Base-by-base conservation (phyloP, 140 eudicot genomes). In the Flaveria floridana region DNA sequence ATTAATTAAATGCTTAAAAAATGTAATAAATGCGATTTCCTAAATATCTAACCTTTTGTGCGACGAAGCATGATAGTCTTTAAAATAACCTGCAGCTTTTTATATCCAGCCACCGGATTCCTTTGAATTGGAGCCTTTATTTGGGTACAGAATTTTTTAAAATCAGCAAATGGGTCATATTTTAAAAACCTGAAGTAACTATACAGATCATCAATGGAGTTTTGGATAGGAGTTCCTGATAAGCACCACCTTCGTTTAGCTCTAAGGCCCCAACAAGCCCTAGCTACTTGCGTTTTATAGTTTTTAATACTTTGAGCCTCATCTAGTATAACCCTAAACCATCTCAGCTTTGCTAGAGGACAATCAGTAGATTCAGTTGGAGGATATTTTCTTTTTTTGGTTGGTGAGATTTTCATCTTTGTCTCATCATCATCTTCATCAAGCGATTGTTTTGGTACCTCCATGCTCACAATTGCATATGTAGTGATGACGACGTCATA, bases 211-310 rank as follows among this genome's bases (percentile, higher is more conserved):
- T 93, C 98, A 52, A 93, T 80, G 15, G 97, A 83, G 82, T 93
- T 93, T 68, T 93, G 98, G 39, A 93, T 85, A 59, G 98, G 98
- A 53, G 98, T 93, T 66, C 98, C 98, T 0, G 98, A 93, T 42
- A 93, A 83, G 78, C 98, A 93, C 98, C 98, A 93, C 53, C 98
- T 83, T 14, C 98, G 89, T 80, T 93, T 93, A 65, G 97, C 98
- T 56, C 93, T 86, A 46, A 93, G 97, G 69, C 96, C 98, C 96
- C 98, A 93, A 78, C 98, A 93, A 71, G 98, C 98, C 83, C 89
- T 81, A 80, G 98, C 98, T 44, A 73, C 96, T 82, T 82, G 97
- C 41, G 98, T 93, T 77, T 86, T 76, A 64, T 86, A 81, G 85
- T 93, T 93, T 80, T 93, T 93, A 18, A 93, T 93, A 79, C 95